Conservation (phyloP, 371 early-diverging fungal species). For the Phascolomyces articulosus region DNA sequence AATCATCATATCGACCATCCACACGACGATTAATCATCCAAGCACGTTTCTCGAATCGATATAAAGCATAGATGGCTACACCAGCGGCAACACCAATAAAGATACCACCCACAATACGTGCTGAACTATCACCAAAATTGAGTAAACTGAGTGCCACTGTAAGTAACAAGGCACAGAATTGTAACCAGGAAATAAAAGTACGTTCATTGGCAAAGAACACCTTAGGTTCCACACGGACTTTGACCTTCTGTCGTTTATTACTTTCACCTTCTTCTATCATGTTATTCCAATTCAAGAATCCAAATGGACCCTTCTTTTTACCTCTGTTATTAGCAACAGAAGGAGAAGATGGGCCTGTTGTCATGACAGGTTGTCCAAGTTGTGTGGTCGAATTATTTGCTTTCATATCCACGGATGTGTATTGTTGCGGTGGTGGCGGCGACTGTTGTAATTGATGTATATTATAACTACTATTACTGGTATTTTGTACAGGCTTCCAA, state of each 20-base stretch:
- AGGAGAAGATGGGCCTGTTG: neutral
- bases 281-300: conserved; percentile 6
- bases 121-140: conserved; percentile 85
- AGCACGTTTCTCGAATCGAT: conserved; percentile 91
- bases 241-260: conserved; percentile 20
- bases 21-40: conserved; percentile 60
- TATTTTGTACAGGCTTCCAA: conserved; percentile 5
- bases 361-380: neutral
- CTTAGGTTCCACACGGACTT: conserved; percentile 96
- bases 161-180: conserved; percentile 79
- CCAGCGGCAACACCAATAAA: conserved; percentile 81
- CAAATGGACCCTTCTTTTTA: neutral
- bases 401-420: conserved; percentile 3
- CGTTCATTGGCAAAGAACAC: conserved; percentile 99
- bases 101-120: conserved; percentile 72
- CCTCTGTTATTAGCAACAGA: neutral
- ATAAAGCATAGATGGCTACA: conserved; percentile 65
- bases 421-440: neutral
- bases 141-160: conserved; percentile 81
- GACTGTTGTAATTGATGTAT: too few relatives aligned
- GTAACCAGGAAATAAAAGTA: conserved; percentile 95
- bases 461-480: too few relatives aligned
- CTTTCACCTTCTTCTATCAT: conserved; percentile 8
- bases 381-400: neutral
- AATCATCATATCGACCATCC: conserved; percentile 65